These are phyloP conservation scores for Aspergillus flavus DNA, from an alignment of 2,329 filamentous ascomycete genomes.

Conservation along the genomic window DNA sequence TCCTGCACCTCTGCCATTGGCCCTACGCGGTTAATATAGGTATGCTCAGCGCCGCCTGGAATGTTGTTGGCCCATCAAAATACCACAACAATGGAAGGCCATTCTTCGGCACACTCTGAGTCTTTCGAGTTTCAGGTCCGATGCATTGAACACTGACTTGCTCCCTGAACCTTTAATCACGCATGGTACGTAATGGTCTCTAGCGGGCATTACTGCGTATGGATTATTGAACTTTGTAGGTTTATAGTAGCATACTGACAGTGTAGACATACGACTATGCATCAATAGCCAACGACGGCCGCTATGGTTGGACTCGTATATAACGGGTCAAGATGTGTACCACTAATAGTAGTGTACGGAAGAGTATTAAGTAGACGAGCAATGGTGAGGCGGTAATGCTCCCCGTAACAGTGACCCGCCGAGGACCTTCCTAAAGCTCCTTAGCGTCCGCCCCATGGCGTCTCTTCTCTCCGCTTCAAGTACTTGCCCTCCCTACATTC, in stretches of 20 bases:
- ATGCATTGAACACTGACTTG: neutral
- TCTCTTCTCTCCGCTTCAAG: neutral
- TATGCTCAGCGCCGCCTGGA: neutral
- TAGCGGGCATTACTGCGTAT: neutral
- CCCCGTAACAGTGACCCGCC: neutral
- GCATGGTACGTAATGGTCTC: neutral
- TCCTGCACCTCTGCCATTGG: neutral
- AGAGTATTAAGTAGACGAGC: neutral
- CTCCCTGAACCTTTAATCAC: neutral
- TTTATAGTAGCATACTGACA: neutral
- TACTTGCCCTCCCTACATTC: neutral
- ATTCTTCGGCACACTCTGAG: neutral
- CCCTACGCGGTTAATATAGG: neutral
- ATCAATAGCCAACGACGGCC: neutral
- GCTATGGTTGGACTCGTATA: neutral
- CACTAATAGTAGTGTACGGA: neutral
- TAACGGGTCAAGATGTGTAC: neutral
- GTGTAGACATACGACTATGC: no score
- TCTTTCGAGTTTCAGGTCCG: neutral
- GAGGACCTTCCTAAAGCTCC: neutral
- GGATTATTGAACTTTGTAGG: neutral
- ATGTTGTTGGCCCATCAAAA: neutral
- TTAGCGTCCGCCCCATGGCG: neutral
- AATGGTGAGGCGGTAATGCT: neutral
- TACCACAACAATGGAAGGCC: neutral